A percentile compares a stretch with the other conserved stretches of the same genome.
phyloP scores from a whole-genome alignment of 495 filamentous ascomycete genomes.

The Aspergillus campestris region DNA sequence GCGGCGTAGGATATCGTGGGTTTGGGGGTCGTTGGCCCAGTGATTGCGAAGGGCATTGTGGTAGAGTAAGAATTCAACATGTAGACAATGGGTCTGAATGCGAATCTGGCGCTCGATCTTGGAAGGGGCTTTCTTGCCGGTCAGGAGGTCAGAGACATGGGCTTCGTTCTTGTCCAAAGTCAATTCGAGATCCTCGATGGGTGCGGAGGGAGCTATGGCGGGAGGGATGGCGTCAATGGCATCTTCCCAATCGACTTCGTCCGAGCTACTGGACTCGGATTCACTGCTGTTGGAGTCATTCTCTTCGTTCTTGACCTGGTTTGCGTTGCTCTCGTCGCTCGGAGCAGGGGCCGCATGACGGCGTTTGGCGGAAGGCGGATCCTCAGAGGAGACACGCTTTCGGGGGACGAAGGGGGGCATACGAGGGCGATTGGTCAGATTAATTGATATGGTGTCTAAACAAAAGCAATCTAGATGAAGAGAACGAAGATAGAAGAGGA shows the following conservation, averaged over 20 bases:
- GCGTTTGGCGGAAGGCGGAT: conserved; percentile 64
- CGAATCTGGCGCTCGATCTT: conserved; percentile 76
- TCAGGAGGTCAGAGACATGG: conserved; percentile 48
- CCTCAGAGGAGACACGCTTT: conserved; percentile 44
- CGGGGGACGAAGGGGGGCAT: conserved; percentile 48
- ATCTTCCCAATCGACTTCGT: too few relatives aligned
- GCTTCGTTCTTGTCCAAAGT: conserved; percentile 56
- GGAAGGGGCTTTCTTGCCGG: conserved; percentile 75
- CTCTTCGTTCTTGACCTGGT: conserved; percentile 11
- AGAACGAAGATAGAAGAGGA: neutral
- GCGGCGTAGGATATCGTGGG: conserved; percentile 68
- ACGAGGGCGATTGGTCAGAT: conserved; percentile 6
- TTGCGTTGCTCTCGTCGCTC: conserved; percentile 12
- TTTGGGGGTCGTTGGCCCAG: conserved; percentile 72
- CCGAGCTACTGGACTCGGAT: conserved; percentile 12
- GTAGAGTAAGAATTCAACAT: conserved; percentile 81
- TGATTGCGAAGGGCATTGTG: conserved; percentile 82
- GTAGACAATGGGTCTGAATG: conserved; percentile 70
- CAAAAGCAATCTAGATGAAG: neutral
- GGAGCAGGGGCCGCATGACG: conserved; percentile 32
- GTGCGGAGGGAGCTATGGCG: conserved; percentile 19
- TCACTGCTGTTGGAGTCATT: conserved; percentile 24
- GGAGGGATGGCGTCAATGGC: conserved; percentile 20
- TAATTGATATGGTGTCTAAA: neutral
- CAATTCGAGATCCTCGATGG: conserved; percentile 59